phyloP scores from a whole-genome alignment of 352 stramenopile genomes.

The Globisporangium spiculum region DNA sequence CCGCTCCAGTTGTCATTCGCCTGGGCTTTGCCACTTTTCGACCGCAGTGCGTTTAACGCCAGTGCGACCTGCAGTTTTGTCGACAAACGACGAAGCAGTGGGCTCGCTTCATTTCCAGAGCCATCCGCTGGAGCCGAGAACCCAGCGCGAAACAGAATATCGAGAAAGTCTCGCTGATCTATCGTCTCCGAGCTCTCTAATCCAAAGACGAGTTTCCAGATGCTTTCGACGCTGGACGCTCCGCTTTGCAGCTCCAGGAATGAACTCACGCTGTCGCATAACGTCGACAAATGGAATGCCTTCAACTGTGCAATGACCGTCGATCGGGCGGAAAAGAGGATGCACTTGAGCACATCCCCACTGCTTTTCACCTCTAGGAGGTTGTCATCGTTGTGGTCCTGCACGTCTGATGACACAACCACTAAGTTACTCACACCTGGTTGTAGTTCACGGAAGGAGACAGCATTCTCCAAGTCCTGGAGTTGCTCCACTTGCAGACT shows the following conservation, averaged over 20 bases:
- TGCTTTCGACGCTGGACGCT: conserved; percentile 25
- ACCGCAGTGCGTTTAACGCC: conserved; percentile 39
- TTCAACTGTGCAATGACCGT: conserved; percentile 30
- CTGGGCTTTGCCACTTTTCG: conserved; percentile 20
- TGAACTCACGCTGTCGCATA: conserved; percentile 30
- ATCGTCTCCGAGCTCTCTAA: conserved; percentile 26
- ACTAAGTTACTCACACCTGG: conserved; percentile 6
- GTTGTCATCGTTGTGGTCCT: conserved; percentile 14
- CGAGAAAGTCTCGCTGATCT: conserved; percentile 46
- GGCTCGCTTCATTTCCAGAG: neutral
- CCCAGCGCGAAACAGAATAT: conserved; percentile 32
- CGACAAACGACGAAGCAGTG: conserved; percentile 19
- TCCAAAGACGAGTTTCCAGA: conserved; percentile 54
- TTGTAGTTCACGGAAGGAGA: conserved; percentile 40
- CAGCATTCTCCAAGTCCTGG: conserved; percentile 34
- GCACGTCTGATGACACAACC: neutral
- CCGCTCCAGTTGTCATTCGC: conserved; percentile 19
- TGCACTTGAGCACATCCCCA: conserved; percentile 27
- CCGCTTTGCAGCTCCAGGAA: conserved; percentile 38
- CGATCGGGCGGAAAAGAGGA: conserved; percentile 20
- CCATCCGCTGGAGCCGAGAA: conserved; percentile 20
- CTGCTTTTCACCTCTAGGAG: conserved; percentile 38
- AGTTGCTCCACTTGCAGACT: conserved; percentile 30
- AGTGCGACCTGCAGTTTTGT: conserved; percentile 44
- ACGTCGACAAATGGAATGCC: conserved; percentile 23